These are phyloP conservation scores for Cokeromyces recurvatus DNA, from an alignment of 371 early-diverging fungal species.

Conservation along the genomic window DNA sequence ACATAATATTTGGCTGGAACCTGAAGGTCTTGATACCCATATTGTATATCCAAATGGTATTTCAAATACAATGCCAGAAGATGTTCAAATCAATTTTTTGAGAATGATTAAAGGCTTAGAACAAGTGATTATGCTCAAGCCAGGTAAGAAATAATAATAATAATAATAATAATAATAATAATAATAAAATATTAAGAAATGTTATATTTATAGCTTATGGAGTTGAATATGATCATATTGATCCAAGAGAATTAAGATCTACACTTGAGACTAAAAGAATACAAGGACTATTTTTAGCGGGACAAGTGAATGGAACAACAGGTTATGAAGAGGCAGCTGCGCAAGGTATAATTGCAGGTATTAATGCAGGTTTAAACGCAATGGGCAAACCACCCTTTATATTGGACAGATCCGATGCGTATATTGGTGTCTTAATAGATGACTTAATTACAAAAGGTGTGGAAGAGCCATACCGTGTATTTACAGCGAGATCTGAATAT, in stretches of 20 bases:
- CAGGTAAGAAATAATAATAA: constrained; percentile 32
- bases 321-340: constrained; percentile 90
- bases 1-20: constrained; percentile 82
- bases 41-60: constrained; percentile 84
- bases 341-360: constrained; percentile 83
- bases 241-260: constrained; percentile 75
- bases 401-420: constrained; percentile 76
- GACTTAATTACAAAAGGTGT: constrained; percentile 83
- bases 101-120: constrained; percentile 76
- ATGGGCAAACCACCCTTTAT: constrained; percentile 53
- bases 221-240: constrained; percentile 85
- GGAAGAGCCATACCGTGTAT: constrained; percentile 82
- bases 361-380: constrained; percentile 69
- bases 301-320: constrained; percentile 88
- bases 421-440: constrained; percentile 84
- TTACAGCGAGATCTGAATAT: constrained; percentile 84
- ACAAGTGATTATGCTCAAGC: constrained; percentile 70
- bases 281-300: constrained; percentile 74
- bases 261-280: constrained; percentile 79
- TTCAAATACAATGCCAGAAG: constrained; percentile 80
- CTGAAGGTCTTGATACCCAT: constrained; percentile 67
- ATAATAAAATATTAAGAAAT: neutral
- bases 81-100: constrained; percentile 67
- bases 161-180: no score
- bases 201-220: constrained; percentile 65